A percentile compares a stretch with the other conserved stretches of the same genome.
phyloP scores from a whole-genome alignment of 805 yeast genomes.

The Metschnikowia gelsemii region DNA sequence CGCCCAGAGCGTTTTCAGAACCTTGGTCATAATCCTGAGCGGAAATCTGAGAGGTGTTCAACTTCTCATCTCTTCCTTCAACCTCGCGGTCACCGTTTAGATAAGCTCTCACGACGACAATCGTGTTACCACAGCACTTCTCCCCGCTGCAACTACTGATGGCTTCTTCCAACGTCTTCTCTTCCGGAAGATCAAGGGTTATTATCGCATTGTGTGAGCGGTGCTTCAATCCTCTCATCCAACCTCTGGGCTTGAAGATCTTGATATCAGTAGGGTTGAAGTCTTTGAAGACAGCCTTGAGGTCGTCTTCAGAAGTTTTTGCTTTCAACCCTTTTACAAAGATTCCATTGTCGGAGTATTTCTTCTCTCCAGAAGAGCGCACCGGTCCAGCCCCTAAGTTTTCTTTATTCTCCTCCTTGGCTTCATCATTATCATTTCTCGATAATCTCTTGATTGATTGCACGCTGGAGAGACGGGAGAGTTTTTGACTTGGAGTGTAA shows the following conservation, averaged over 20 bases:
- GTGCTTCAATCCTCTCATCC: conserved; percentile 30
- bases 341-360: conserved; percentile 44
- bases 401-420: conserved; percentile 8
- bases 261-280: conserved; percentile 49
- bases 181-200: conserved; percentile 39
- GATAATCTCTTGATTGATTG: conserved; percentile 8
- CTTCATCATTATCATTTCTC: conserved; percentile 4
- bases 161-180: conserved; percentile 43
- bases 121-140: conserved; percentile 8
- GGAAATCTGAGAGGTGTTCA: not conserved
- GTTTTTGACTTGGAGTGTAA: conserved; percentile 23
- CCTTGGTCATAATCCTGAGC: not conserved
- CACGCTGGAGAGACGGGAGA: conserved; percentile 23
- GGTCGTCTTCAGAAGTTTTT: conserved; percentile 42
- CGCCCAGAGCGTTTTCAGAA: not conserved
- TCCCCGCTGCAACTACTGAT: conserved; percentile 37
- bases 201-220: conserved; percentile 51
- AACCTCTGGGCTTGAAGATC: conserved; percentile 42
- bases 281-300: conserved; percentile 42
- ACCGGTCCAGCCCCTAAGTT: not conserved
- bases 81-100: conserved; percentile 7
- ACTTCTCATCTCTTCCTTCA: not conserved
- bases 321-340: conserved; percentile 43
- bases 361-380: conserved; percentile 3
- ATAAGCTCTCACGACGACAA: conserved; percentile 12